These are phyloP conservation scores for Fusarium sp. DNA, from an alignment of 2,329 filamentous ascomycete species.

Conservation along the genomic window DNA sequence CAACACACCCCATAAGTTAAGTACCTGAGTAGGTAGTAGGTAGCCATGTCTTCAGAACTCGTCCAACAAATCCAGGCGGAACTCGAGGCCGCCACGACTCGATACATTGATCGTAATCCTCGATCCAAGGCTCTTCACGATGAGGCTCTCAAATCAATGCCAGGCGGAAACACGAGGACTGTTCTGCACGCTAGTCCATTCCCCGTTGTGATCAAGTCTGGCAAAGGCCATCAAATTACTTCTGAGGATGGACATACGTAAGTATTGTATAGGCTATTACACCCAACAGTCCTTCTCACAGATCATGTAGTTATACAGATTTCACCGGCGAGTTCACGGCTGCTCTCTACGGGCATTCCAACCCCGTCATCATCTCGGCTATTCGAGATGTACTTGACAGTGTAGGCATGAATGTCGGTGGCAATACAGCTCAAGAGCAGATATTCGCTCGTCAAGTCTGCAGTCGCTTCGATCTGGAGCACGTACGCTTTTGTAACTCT, in stretches of 20 bases:
- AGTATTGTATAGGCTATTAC: neutral
- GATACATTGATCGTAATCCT: constrained; percentile 51
- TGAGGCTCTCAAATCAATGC: constrained; percentile 49
- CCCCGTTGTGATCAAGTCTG: constrained; percentile 53
- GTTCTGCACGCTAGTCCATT: constrained; percentile 56
- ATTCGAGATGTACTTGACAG: constrained; percentile 55
- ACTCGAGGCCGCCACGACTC: constrained; percentile 46
- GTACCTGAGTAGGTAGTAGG: neutral
- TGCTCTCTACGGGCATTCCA: constrained; percentile 72
- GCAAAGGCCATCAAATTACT: constrained; percentile 48
- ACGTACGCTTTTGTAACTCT: constrained; percentile 70
- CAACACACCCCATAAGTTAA: neutral
- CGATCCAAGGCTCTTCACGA: constrained; percentile 51
- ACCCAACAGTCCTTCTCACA: neutral
- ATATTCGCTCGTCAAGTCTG: constrained; percentile 62
- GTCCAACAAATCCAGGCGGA: constrained; percentile 37
- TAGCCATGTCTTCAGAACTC: constrained; percentile 33
- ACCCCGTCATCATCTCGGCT: constrained; percentile 61
- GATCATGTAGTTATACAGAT: constrained; percentile 60
- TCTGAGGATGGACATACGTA: constrained; percentile 54
- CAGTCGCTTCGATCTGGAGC: constrained; percentile 63
- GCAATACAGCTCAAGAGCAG: constrained; percentile 61
- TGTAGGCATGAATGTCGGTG: constrained; percentile 64
- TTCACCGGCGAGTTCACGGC: constrained; percentile 72
- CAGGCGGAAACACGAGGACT: constrained; percentile 59